A percentile compares a stretch with the other conserved stretches of the same genome.
Evolutionary conservation across 805 yeast genomes (phyloP).

Genomic region (Wickerhamiella dianesei): DNA sequence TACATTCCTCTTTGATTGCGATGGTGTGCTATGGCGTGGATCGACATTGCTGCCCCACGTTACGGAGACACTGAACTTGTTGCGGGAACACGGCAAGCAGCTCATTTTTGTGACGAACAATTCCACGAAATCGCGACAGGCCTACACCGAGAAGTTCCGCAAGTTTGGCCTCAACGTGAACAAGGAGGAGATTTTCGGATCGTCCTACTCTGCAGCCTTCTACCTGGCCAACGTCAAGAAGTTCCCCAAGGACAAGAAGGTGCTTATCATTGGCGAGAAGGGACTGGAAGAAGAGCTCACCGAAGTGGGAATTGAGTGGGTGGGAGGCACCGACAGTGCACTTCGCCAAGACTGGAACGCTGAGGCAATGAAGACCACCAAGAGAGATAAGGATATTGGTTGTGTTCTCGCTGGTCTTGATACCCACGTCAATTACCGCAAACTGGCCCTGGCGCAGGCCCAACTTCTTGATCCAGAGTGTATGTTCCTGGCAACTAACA

Average conservation of each 20-base stretch:
- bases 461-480: slow-evolving; percentile 54
- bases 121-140: slow-evolving; percentile 75
- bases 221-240: slow-evolving; percentile 65
- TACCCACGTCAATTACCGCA: slow-evolving; percentile 61
- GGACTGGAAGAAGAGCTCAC: slow-evolving; percentile 74
- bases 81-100: slow-evolving; percentile 45
- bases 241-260: slow-evolving; percentile 61
- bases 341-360: slow-evolving; percentile 39
- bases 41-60: slow-evolving; percentile 65
- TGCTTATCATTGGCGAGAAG: slow-evolving; percentile 78
- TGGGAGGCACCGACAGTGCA: slow-evolving; percentile 73
- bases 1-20: slow-evolving; percentile 89
- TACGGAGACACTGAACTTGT: slow-evolving; percentile 54
- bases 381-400: slow-evolving; percentile 58
- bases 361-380: slow-evolving; percentile 27
- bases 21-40: slow-evolving; percentile 94
- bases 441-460: slow-evolving; percentile 68
- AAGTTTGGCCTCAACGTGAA: slow-evolving; percentile 37
- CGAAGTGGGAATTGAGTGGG: slow-evolving; percentile 55
- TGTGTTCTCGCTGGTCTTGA: slow-evolving; percentile 87
- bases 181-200: slow-evolving; percentile 69
- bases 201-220: slow-evolving; percentile 83
- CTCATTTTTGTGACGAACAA: slow-evolving; percentile 89
- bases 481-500: slow-evolving; percentile 81
- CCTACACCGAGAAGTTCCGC: slow-evolving; percentile 62